Evolutionary conservation across 179 eudicot genomes (phyloP).

Genomic region (Carnegiea gigantea): DNA sequence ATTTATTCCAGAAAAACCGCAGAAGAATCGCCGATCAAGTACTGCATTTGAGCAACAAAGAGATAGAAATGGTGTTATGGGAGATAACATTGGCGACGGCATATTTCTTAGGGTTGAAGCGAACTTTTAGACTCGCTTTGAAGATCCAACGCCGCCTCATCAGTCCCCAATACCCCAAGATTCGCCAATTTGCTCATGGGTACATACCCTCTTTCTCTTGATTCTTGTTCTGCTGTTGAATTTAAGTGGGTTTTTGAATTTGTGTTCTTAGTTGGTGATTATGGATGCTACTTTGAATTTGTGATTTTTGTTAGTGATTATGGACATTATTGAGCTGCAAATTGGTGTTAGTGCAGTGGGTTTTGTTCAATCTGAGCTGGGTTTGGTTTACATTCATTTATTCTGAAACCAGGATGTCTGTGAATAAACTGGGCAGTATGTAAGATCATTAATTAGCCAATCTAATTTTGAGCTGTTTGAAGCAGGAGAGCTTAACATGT

Average conservation of each 20-base stretch:
- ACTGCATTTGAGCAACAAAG: background rate
- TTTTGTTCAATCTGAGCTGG: background rate
- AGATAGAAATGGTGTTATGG: slow-evolving; percentile 66
- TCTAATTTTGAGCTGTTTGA: background rate
- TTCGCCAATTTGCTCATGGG: slow-evolving; percentile 72
- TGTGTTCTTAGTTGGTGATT: background rate
- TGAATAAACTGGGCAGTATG: background rate
- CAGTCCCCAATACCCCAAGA: slow-evolving; percentile 41
- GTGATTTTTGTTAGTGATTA: background rate
- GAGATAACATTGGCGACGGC: slow-evolving; percentile 82
- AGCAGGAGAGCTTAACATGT: background rate
- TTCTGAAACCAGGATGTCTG: background rate
- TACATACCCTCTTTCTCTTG: slow-evolving; percentile 13
- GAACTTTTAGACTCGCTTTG: slow-evolving; percentile 69
- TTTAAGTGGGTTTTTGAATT: background rate
- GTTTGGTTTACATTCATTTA: background rate
- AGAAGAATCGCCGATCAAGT: background rate
- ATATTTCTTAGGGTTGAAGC: slow-evolving; percentile 71
- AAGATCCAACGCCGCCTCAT: slow-evolving; percentile 71
- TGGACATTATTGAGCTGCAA: background rate
- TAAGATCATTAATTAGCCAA: background rate
- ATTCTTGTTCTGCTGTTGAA: background rate
- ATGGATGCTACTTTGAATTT: background rate
- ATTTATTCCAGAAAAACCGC: background rate
- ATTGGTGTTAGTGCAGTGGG: background rate